Percentiles rank a stretch among this genome's conserved stretches.
phyloP scores from a whole-genome alignment of 1,284 basidiomycete species.

The Grifola frondosa region DNA sequence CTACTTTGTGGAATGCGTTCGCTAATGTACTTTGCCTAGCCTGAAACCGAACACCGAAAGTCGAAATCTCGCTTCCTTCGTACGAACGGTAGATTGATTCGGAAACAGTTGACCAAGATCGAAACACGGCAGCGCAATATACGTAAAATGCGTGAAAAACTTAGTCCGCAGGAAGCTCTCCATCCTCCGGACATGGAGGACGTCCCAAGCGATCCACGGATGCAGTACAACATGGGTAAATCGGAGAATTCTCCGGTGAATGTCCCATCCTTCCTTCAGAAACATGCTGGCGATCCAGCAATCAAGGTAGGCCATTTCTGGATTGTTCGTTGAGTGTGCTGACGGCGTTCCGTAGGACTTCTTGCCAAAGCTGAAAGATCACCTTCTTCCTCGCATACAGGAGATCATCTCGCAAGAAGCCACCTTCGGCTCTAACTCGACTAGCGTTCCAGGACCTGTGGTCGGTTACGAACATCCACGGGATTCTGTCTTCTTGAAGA shows the following conservation, averaged over 20 bases:
- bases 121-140: too few species aligned
- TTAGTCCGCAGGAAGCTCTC: neutral
- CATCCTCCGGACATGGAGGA: neutral
- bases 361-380: neutral
- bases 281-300: neutral
- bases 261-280: neutral
- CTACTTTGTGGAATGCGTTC: too few species aligned
- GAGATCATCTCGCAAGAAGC: too few species aligned
- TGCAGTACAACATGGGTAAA: neutral
- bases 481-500: neutral
- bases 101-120: neutral
- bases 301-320: neutral
- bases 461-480: too few species aligned
- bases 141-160: too few species aligned
- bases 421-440: too few species aligned
- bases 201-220: neutral
- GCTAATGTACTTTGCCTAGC: too few species aligned
- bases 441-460: too few species aligned
- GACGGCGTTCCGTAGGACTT: neutral
- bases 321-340: too few species aligned
- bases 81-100: neutral
- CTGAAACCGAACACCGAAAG: neutral
- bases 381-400: neutral
- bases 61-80: neutral
- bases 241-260: neutral